Conservation (phyloP, 2,329 filamentous ascomycete species). For the Neopestalotiopsis clavispora region DNA sequence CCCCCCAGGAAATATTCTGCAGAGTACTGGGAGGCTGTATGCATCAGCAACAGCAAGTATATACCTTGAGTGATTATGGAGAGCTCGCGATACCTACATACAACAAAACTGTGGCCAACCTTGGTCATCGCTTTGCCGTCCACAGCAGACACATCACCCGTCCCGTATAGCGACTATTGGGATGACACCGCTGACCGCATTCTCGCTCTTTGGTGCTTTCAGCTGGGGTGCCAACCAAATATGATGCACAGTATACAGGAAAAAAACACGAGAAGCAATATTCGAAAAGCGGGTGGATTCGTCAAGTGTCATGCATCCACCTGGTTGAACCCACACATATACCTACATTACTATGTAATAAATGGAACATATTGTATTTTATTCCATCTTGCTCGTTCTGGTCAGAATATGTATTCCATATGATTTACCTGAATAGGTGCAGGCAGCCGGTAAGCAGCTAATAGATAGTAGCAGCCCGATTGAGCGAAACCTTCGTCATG, state of each 20-base stretch:
- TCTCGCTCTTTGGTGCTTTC: neutral
- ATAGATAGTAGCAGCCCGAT: neutral
- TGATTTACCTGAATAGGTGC: neutral
- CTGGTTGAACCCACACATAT: neutral
- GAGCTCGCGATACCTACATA: neutral
- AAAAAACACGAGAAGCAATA: neutral
- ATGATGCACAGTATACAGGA: neutral
- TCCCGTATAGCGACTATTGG: slow-evolving; percentile 11
- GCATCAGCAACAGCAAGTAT: too few species aligned
- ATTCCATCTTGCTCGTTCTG: too few species aligned
- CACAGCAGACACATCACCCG: neutral
- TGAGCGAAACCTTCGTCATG: neutral
- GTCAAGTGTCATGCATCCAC: neutral
- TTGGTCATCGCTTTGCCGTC: neutral
- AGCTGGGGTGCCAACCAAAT: too few species aligned
- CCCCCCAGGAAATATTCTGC: neutral
- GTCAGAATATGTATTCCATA: too few species aligned
- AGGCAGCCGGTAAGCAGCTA: too few species aligned
- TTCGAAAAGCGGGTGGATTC: neutral
- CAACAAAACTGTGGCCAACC: slow-evolving; percentile 2
- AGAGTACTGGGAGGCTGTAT: too few species aligned
- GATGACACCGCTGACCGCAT: neutral
- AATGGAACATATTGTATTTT: too few species aligned
- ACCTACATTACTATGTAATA: too few species aligned
- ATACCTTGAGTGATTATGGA: neutral